These are phyloP conservation scores for Pichia cabralensis DNA, from an alignment of 805 yeast genomes.

Conservation along the genomic window DNA sequence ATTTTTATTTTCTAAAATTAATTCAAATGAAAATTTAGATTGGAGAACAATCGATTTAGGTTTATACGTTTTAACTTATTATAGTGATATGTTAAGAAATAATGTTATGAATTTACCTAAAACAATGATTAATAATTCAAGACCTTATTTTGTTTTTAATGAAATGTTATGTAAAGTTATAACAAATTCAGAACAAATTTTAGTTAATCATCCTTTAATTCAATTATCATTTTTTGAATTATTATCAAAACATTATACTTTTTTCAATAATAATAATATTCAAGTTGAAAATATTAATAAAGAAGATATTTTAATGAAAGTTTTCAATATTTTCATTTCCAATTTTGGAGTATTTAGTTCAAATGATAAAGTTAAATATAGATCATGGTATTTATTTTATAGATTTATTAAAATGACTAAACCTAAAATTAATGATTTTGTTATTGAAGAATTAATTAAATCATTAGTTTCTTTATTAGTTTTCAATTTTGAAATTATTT, in stretches of 20 bases:
- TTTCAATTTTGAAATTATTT: constrained; percentile 45
- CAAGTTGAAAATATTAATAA: constrained; percentile 32
- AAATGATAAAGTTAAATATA: constrained; percentile 61
- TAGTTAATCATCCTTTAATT: constrained; percentile 67
- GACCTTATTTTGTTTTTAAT: constrained; percentile 53
- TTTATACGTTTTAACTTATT: constrained; percentile 66
- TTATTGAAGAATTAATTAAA: constrained; percentile 47
- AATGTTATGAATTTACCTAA: constrained; percentile 66
- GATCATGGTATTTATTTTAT: constrained; percentile 86
- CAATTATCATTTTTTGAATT: constrained; percentile 80
- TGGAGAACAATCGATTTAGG: constrained; percentile 90
- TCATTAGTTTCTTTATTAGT: constrained; percentile 53
- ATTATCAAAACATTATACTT: constrained; percentile 65
- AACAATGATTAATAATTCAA: constrained; percentile 51
- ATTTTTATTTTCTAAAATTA: constrained; percentile 20
- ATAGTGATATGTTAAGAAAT: constrained; percentile 70
- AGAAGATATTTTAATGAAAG: constrained; percentile 44
- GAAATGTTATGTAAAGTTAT: constrained; percentile 45
- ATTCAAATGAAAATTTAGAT: constrained; percentile 21
- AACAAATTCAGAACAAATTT: constrained; percentile 27
- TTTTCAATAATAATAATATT: constrained; percentile 37
- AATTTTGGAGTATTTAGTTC: constrained; percentile 73
- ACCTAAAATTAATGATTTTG: constrained; percentile 44
- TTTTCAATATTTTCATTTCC: constrained; percentile 70
- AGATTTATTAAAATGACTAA: constrained; percentile 72